Evolutionary conservation across 345 rosid species (phyloP), one percentile per base, ranked within the genome.

Genomic region (Physaria fendleri): DNA sequence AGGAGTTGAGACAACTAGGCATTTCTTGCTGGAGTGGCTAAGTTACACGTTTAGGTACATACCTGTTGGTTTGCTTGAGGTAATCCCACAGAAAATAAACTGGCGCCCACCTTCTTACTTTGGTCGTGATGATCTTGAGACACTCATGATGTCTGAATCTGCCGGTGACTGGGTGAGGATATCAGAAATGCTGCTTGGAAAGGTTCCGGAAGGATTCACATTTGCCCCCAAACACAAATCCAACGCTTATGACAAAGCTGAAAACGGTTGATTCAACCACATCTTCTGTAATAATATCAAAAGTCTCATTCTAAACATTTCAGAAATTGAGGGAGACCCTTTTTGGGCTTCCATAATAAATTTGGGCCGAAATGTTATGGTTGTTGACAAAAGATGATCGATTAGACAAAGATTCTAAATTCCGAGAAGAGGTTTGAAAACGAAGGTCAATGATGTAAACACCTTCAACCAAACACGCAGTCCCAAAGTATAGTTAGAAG

Each of bases 101-200:
- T 93, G 97, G 99, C 97, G 95, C 0, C 86, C 89, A 2, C 99
- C 99, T 30, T 83, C 94, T 23, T 93, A 82, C 70, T 82, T 57
- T 53, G 91, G 99, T 22, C 94, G 95, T 27, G 86, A 93, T 74
- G 99, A 93, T 68, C 97, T 89, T n/a, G 97, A 93, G 72, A 86
- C 99, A 17, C 72, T 85, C 18, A 84, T 92, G 97, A 87, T 87
- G 28, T 92, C 97, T 47, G 95, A 89, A 58, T 86, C 97, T 56
- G 99, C 95, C 2, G 95, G 91, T 65, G 97, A 93, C 62, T 93
- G 97, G 97, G 97, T 93, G 34, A 84, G 89, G 9, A 81, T 93
- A 32, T 84, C 99, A 3, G 99, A 93, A 76, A 69, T 89, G 87
- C 77, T 93, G 64, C 97, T 89, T 25, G 99, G 97, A 46, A 86